Evolutionary conservation across 2,329 filamentous ascomycete genomes (phyloP).

Genomic region (Sporothrix brunneoviolacea): DNA sequence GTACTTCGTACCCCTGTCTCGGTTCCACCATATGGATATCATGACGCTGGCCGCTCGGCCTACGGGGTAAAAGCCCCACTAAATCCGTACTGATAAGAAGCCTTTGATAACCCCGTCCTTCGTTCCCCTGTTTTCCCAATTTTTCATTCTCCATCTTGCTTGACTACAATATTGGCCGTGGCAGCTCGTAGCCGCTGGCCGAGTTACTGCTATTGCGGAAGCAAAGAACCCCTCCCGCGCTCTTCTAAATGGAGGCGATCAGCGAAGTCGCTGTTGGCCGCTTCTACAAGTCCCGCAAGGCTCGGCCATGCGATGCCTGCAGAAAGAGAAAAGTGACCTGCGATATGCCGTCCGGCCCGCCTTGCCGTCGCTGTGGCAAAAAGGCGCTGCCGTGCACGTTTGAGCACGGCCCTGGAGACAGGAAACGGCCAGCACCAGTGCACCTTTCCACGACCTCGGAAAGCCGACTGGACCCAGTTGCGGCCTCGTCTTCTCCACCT

Average conservation of each 20-base stretch:
- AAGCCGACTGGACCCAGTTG: not conserved
- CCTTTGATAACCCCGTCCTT: not conserved
- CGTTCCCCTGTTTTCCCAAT: not conserved
- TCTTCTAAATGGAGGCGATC: no score
- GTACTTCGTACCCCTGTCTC: no score
- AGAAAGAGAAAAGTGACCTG: slow-evolving; percentile 15
- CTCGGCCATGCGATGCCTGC: slow-evolving; percentile 17
- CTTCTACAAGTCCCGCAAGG: slow-evolving; percentile 19
- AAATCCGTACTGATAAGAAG: not conserved
- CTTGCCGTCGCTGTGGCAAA: slow-evolving; percentile 13
- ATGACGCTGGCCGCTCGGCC: not conserved
- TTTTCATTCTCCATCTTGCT: not conserved
- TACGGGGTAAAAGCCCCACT: no score
- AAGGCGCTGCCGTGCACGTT: slow-evolving; percentile 15
- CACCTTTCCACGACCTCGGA: not conserved
- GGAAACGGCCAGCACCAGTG: not conserved
- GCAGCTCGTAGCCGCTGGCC: no score
- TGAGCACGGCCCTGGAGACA: slow-evolving; percentile 13
- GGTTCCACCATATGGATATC: not conserved
- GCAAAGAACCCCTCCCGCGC: no score
- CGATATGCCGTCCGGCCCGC: slow-evolving; percentile 16
- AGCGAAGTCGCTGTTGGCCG: slow-evolving; percentile 6
- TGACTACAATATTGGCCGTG: no score
- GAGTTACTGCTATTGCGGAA: no score
- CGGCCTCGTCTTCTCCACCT: not conserved